phyloP scores from a whole-genome alignment of 108 stramenopile genomes.

The Tribonema minus region DNA sequence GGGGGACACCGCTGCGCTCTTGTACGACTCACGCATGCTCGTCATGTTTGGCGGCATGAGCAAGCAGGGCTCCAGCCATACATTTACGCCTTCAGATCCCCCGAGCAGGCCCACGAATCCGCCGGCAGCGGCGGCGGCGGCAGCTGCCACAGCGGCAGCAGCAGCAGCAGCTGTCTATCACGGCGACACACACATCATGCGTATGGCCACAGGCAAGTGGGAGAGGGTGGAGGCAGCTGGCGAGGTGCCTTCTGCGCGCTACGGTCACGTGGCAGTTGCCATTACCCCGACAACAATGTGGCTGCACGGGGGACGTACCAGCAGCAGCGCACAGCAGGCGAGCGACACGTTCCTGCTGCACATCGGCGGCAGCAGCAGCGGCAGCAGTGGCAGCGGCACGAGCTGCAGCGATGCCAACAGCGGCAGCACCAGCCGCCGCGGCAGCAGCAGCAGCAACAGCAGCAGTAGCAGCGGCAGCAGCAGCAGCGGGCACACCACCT shows the following conservation, averaged over 20 bases:
- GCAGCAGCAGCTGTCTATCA: not conserved
- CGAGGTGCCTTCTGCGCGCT: slow-evolving; percentile 12
- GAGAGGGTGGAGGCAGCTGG: not conserved
- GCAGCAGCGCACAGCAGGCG: slow-evolving; percentile 4
- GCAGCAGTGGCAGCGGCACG: no score
- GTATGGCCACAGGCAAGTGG: slow-evolving; percentile 1
- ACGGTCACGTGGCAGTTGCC: slow-evolving; percentile 13
- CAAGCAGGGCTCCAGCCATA: not conserved
- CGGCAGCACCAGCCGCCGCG: no score
- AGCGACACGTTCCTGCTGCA: slow-evolving; percentile 12
- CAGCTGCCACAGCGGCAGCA: not conserved
- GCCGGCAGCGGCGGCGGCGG: not conserved
- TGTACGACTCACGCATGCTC: slow-evolving; percentile 4
- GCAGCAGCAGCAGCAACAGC: no score
- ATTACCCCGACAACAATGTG: slow-evolving; percentile 13
- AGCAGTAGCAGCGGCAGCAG: no score
- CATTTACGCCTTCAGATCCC: not conserved
- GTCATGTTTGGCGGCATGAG: slow-evolving; percentile 21
- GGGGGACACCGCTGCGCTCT: not conserved
- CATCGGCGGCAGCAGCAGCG: not conserved
- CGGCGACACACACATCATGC: not conserved
- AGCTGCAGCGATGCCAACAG: no score
- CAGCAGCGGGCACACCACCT: not conserved
- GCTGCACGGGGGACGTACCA: slow-evolving; percentile 25
- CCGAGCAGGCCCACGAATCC: not conserved